A percentile compares a stretch with the other conserved stretches of the same genome.
These are phyloP conservation scores for Solanum commersonii DNA, from an alignment of 257 asterid genomes.

Conservation along the genomic window DNA sequence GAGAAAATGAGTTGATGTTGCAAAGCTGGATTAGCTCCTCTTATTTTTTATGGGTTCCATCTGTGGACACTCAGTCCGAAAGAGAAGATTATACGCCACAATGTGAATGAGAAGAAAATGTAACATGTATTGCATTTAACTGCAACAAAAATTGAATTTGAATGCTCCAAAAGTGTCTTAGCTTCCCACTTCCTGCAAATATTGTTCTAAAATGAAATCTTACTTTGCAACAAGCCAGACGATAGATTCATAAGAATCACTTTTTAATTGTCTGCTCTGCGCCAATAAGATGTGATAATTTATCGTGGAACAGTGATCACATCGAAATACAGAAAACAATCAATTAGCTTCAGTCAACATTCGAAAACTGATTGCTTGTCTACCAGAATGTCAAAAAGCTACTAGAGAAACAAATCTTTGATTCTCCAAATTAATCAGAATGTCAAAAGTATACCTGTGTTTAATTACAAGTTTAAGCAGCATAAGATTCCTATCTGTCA, in stretches of 20 bases:
- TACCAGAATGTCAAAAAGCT: neutral
- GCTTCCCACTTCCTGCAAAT: neutral
- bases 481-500: neutral
- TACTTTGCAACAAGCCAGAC: neutral
- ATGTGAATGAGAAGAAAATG: neutral
- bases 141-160: neutral
- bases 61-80: neutral
- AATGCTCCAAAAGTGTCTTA: neutral
- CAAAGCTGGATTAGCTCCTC: constrained; percentile 23
- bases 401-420: neutral
- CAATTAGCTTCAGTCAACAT: neutral
- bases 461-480: neutral
- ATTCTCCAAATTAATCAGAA: neutral
- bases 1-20: constrained; percentile 23
- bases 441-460: neutral
- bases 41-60: constrained; percentile 9
- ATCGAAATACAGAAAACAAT: neutral
- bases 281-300: neutral
- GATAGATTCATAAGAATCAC: neutral
- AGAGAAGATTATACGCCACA: neutral
- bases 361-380: neutral
- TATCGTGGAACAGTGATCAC: neutral
- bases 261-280: neutral
- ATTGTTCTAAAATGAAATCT: neutral
- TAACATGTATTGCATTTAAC: neutral